Conservation (phyloP, 2,329 filamentous ascomycete species). For the Calonectria crousiana region DNA sequence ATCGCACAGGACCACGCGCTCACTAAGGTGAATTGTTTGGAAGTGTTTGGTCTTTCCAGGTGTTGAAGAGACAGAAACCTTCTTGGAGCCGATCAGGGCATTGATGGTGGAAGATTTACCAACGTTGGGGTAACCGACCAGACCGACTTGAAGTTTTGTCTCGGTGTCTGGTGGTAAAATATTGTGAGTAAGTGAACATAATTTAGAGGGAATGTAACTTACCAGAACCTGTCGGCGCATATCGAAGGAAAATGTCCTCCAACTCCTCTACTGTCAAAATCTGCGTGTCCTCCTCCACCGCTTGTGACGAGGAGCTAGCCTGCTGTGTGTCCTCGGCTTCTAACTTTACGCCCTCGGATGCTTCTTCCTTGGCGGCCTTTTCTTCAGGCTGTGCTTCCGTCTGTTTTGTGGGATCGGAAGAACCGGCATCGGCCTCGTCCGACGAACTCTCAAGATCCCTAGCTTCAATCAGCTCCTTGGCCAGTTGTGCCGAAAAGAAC, state of each 20-base stretch:
- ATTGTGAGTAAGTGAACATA: neutral
- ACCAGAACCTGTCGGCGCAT: conserved; percentile 70
- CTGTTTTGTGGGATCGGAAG: conserved; percentile 38
- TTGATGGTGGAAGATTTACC: conserved; percentile 99
- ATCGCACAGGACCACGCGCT: conserved; percentile 92
- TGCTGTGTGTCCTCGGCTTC: conserved; percentile 41
- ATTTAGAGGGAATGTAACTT: conserved; percentile 38
- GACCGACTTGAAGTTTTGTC: conserved; percentile 85
- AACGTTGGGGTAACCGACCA: conserved; percentile 98
- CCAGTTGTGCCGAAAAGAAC: conserved; percentile 95
- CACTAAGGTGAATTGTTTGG: conserved; percentile 95
- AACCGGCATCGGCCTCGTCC: conserved; percentile 48
- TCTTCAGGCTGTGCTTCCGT: conserved; percentile 29
- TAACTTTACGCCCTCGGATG: conserved; percentile 41
- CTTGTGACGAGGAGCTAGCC: conserved; percentile 44
- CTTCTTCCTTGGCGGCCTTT: conserved; percentile 29
- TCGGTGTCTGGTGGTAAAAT: conserved; percentile 54
- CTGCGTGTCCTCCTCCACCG: conserved; percentile 72
- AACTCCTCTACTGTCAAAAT: conserved; percentile 95
- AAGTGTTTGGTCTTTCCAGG: conserved; percentile 99
- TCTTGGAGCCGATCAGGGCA: conserved; percentile 97
- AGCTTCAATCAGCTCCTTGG: conserved; percentile 88
- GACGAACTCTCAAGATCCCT: conserved; percentile 66
- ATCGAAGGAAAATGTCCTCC: conserved; percentile 86
- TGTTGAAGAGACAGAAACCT: conserved; percentile 96